phyloP scores from a whole-genome alignment of 148 eudicot genomes.

The Persicaria tinctoria region DNA sequence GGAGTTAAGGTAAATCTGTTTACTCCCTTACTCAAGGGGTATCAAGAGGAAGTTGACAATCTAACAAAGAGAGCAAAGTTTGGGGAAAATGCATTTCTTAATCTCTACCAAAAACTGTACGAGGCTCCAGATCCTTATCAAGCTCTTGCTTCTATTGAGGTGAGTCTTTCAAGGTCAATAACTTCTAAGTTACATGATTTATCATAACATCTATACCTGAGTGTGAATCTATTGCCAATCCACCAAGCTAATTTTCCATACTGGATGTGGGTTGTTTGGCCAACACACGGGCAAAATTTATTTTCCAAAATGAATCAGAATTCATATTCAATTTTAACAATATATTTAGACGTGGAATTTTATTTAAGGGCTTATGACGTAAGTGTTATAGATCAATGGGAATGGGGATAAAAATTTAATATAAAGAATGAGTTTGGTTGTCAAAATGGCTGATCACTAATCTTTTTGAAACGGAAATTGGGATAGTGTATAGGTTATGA shows the following conservation, averaged over 20 bases:
- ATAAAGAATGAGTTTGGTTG: not conserved
- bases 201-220: not conserved
- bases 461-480: not conserved
- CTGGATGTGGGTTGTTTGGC: not conserved
- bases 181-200: not conserved
- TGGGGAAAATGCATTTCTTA: constrained; percentile 97
- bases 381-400: not conserved
- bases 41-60: constrained; percentile 98
- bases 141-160: constrained; percentile 76
- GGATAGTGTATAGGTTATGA: not conserved
- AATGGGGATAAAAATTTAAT: not conserved
- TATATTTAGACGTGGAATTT: too few relatives aligned
- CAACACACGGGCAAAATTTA: not conserved
- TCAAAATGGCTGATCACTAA: not conserved
- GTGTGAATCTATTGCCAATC: not conserved
- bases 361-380: not conserved
- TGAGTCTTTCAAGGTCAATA: constrained; percentile 15
- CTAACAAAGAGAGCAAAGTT: constrained; percentile 95
- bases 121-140: constrained; percentile 99
- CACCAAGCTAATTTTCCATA: not conserved
- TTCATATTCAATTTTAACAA: not conserved
- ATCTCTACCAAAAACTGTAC: constrained; percentile 90
- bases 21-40: constrained; percentile 80
- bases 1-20: constrained; percentile 79
- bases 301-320: not conserved